Conservation (phyloP, 345 rosid genomes). For the Salix purpurea region DNA sequence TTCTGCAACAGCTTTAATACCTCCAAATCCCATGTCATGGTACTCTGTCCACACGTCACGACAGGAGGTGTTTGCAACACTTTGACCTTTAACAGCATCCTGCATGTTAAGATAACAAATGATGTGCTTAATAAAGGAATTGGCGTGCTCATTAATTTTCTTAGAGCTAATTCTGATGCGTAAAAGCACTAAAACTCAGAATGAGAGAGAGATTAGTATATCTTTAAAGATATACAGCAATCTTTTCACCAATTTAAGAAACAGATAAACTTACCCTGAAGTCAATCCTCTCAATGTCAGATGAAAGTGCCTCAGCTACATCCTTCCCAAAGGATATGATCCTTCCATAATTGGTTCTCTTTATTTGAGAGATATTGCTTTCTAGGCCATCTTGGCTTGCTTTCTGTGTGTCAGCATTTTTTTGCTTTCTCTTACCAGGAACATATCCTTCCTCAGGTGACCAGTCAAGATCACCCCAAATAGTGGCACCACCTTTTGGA, state of each 20-base stretch:
- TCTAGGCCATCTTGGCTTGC: slow-evolving; percentile 25
- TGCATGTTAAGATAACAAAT: slow-evolving; percentile 27
- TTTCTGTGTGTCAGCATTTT: slow-evolving; percentile 35
- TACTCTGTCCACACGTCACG: slow-evolving; percentile 93
- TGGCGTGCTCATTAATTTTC: background rate
- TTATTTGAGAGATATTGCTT: slow-evolving; percentile 32
- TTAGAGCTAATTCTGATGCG: background rate
- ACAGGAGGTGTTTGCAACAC: slow-evolving; percentile 62
- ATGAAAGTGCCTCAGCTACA: slow-evolving; percentile 59
- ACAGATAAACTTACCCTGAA: slow-evolving; percentile 57
- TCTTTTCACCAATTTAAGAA: background rate
- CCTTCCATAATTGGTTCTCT: slow-evolving; percentile 64
- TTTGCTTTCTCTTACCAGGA: slow-evolving; percentile 41
- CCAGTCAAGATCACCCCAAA: slow-evolving; percentile 97
- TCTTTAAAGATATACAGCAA: background rate
- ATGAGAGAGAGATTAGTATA: background rate
- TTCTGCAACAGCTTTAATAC: slow-evolving; percentile 77
- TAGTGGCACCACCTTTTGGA: slow-evolving; percentile 87
- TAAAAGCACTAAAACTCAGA: background rate
- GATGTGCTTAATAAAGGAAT: background rate
- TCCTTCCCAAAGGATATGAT: slow-evolving; percentile 84
- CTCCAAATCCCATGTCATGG: slow-evolving; percentile 85
- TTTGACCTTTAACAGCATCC: slow-evolving; percentile 77
- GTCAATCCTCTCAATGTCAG: slow-evolving; percentile 67
- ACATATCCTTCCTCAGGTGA: slow-evolving; percentile 71